Evolutionary conservation across 805 yeast species (phyloP).

Genomic region (Starmerella khaoyaiensis): DNA sequence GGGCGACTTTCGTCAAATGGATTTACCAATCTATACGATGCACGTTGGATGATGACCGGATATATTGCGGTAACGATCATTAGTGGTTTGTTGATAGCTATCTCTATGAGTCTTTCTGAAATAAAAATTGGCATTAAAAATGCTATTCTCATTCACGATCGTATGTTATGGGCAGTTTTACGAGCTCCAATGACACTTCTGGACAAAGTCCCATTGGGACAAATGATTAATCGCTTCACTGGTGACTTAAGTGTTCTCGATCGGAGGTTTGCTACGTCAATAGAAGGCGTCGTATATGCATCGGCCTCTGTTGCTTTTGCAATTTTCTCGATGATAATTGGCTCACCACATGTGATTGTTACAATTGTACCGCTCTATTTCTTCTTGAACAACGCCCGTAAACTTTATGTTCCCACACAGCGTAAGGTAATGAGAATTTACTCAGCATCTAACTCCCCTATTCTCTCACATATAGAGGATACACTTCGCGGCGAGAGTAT

Average conservation of each 20-base stretch:
- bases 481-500: constrained; percentile 59
- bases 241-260: constrained; percentile 78
- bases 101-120: constrained; percentile 7
- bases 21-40: constrained; percentile 36
- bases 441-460: constrained; percentile 52
- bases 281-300: constrained; percentile 10
- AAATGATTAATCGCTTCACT: constrained; percentile 78
- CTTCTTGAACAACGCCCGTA: constrained; percentile 55
- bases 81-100: constrained; percentile 23
- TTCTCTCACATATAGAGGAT: constrained; percentile 64
- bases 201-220: constrained; percentile 88
- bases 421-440: constrained; percentile 62
- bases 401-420: constrained; percentile 51
- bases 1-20: constrained; percentile 1
- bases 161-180: constrained; percentile 58
- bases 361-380: constrained; percentile 55
- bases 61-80: constrained; percentile 65
- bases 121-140: constrained; percentile 13
- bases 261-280: constrained; percentile 37
- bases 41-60: constrained; percentile 47
- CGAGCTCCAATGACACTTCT: constrained; percentile 88
- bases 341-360: constrained; percentile 74
- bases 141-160: constrained; percentile 36
- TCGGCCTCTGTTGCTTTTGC: background rate
- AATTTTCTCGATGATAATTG: constrained; percentile 46